phyloP scores from a whole-genome alignment of 2,329 filamentous ascomycete genomes.

The Pleoardoris graminearum region DNA sequence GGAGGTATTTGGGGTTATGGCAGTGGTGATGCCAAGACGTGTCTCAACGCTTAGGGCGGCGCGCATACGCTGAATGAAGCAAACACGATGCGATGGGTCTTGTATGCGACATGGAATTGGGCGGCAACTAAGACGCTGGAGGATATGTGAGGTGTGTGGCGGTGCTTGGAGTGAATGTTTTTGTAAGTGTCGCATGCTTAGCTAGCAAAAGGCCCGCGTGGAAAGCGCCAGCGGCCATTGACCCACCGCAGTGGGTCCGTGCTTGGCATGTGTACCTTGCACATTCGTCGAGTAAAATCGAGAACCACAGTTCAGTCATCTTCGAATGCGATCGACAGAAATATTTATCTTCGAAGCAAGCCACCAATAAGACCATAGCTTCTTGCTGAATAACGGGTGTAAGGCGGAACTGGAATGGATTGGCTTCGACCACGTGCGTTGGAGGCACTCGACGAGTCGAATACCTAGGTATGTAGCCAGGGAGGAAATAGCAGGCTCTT shows the following conservation, averaged over 20 bases:
- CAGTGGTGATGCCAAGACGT: background rate
- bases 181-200: slow-evolving; percentile 12
- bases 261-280: background rate
- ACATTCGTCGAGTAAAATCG: too few species aligned
- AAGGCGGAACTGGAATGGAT: too few species aligned
- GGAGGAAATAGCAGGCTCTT: too few species aligned
- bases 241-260: background rate
- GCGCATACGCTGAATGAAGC: slow-evolving; percentile 32
- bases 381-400: too few species aligned
- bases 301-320: too few species aligned
- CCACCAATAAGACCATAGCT: too few species aligned
- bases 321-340: too few species aligned
- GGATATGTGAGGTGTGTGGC: slow-evolving; percentile 9
- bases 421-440: too few species aligned
- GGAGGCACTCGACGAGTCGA: too few species aligned
- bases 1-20: background rate
- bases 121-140: slow-evolving; percentile 12
- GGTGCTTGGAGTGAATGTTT: slow-evolving; percentile 17
- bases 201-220: background rate
- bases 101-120: slow-evolving; percentile 44
- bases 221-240: background rate
- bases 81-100: slow-evolving; percentile 30
- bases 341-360: too few species aligned
- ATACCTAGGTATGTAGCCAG: too few species aligned
- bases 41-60: slow-evolving; percentile 42